These are phyloP conservation scores for Wallacemonas sp. DNA, from an alignment of 208 protist genomes.

Conservation along the genomic window DNA sequence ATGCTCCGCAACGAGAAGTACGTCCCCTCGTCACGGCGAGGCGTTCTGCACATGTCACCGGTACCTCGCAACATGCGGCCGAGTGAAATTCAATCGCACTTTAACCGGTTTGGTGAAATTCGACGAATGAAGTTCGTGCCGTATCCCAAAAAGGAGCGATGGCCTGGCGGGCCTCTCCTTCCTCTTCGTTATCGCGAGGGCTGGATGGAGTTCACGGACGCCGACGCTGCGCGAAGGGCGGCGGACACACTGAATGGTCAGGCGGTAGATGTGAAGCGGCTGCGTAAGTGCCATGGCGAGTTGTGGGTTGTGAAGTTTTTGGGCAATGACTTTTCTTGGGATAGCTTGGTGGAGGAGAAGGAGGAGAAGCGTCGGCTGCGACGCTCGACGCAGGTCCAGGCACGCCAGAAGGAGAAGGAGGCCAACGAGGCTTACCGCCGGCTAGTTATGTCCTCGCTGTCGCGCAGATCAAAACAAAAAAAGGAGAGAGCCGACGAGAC, in stretches of 20 bases:
- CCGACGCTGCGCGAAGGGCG: conserved; percentile 39
- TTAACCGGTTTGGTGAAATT: conserved; percentile 60
- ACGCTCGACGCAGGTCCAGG: conserved; percentile 49
- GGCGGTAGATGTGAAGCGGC: conserved; percentile 59
- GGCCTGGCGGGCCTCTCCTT: conserved; percentile 60
- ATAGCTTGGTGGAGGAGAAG: conserved; percentile 54
- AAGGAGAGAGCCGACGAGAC: background rate
- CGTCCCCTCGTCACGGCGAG: conserved; percentile 45
- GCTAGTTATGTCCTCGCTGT: conserved; percentile 31
- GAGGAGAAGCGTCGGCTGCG: conserved; percentile 50
- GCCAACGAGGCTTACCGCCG: conserved; percentile 81
- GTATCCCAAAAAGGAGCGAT: conserved; percentile 74
- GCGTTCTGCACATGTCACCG: conserved; percentile 76
- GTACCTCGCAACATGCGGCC: conserved; percentile 79
- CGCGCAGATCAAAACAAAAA: conserved; percentile 14
- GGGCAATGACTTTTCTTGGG: conserved; percentile 53
- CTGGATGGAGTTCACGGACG: conserved; percentile 72
- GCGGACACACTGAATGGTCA: conserved; percentile 61
- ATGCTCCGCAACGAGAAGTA: conserved; percentile 27
- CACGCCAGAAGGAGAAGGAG: conserved; percentile 42
- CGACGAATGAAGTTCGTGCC: conserved; percentile 73
- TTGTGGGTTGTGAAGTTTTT: conserved; percentile 81
- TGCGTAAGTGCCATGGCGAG: conserved; percentile 69
- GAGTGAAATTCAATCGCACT: conserved; percentile 71
- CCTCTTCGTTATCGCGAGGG: conserved; percentile 78